Conservation (phyloP, 108 stramenopile genomes). For the Epithemia pelagica region DNA sequence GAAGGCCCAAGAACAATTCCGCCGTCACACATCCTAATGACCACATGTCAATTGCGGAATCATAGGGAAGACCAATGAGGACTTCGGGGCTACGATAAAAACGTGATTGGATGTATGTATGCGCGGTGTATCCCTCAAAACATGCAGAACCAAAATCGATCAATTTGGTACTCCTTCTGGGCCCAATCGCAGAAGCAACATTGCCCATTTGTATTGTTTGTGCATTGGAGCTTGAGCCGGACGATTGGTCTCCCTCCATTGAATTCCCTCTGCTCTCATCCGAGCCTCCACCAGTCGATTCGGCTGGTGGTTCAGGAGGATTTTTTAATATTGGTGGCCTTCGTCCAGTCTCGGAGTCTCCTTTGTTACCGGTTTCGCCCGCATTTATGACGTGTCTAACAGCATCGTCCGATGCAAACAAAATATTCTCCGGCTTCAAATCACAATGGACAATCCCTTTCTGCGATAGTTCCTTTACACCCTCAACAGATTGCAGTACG, state of each 20-base stretch:
- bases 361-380: conserved; percentile 12
- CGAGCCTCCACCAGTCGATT: neutral
- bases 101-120: conserved; percentile 96
- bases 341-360: neutral
- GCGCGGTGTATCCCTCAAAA: conserved; percentile 79
- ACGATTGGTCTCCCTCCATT: neutral
- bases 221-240: neutral
- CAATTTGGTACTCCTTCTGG: conserved; percentile 17
- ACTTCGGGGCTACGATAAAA: conserved; percentile 99
- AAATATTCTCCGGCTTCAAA: conserved; percentile 97
- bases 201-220: conserved; percentile 1
- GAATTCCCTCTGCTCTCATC: neutral
- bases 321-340: too few relatives aligned
- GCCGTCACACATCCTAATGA: conserved; percentile 93
- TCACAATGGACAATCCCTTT: conserved; percentile 93
- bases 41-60: conserved; percentile 98
- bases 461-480: conserved; percentile 54
- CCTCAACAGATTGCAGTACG: conserved; percentile 62
- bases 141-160: conserved; percentile 98
- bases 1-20: conserved; percentile 92
- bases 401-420: conserved; percentile 61
- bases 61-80: conserved; percentile 85
- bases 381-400: conserved; percentile 30
- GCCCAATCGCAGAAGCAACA: neutral
- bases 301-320: too few relatives aligned